phyloP scores from a whole-genome alignment of 2,329 filamentous ascomycete species.

The Diaporthe capsici region DNA sequence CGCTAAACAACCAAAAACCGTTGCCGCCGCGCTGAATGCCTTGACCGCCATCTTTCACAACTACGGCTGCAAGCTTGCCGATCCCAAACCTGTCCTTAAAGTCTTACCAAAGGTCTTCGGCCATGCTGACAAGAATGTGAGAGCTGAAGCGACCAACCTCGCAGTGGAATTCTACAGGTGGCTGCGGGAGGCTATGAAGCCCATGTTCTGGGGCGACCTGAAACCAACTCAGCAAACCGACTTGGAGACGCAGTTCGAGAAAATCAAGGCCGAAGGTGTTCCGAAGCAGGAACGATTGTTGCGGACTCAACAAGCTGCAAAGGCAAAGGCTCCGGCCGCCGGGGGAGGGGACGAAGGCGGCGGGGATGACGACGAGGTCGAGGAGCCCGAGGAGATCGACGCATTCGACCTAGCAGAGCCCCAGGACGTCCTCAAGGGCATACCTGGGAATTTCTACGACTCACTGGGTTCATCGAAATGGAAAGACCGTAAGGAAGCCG shows the following conservation, averaged over 20 bases:
- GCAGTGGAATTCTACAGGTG: conserved; percentile 96
- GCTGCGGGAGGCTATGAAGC: conserved; percentile 98
- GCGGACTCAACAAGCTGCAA: conserved; percentile 88
- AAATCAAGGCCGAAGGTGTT: conserved; percentile 86
- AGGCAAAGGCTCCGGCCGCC: conserved; percentile 76
- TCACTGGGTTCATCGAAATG: conserved; percentile 92
- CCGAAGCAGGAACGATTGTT: conserved; percentile 93
- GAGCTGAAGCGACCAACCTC: conserved; percentile 91
- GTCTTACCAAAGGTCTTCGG: conserved; percentile 91
- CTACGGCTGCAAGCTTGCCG: conserved; percentile 94
- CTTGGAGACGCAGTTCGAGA: conserved; percentile 93
- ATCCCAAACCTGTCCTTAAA: conserved; percentile 94
- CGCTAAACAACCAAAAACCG: conserved; percentile 92
- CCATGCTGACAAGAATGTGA: conserved; percentile 97
- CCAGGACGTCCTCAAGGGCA: conserved; percentile 85
- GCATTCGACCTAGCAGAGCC: conserved; percentile 87
- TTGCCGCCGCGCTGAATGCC: conserved; percentile 78
- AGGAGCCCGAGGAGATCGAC: conserved; percentile 81
- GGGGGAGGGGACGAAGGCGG: conserved; percentile 72
- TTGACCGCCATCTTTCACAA: conserved; percentile 90
- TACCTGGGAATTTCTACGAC: conserved; percentile 87
- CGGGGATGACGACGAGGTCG: conserved; percentile 68
- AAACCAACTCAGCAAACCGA: conserved; percentile 97
- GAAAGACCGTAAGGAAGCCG: conserved; percentile 96
- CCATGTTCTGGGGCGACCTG: conserved; percentile 95